A percentile compares a stretch with the other conserved stretches of the same genome.
Conservation (phyloP, 1,139 yeast genomes). For the Suhomyces bokatorum region DNA sequence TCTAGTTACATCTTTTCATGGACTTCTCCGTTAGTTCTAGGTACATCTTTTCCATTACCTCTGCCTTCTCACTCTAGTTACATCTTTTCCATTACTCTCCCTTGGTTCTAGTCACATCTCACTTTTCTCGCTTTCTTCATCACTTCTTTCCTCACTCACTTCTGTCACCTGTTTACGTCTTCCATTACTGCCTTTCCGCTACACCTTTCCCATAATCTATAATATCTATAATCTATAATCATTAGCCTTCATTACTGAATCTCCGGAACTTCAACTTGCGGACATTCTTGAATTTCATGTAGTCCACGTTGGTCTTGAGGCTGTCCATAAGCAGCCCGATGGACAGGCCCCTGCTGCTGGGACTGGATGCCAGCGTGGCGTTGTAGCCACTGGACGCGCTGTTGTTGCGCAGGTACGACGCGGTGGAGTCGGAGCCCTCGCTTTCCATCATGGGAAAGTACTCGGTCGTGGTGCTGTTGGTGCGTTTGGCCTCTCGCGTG, state of each 20-base stretch:
- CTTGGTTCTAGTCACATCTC: too few relatives aligned
- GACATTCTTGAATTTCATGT: constrained; percentile 22
- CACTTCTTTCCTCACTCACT: not conserved
- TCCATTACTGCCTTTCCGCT: too few relatives aligned
- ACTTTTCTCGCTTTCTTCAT: not conserved
- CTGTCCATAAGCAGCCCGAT: constrained; percentile 26
- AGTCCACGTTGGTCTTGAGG: constrained; percentile 21
- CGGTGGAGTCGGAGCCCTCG: constrained; percentile 5
- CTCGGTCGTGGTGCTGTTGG: constrained; percentile 4
- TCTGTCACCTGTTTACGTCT: too few relatives aligned
- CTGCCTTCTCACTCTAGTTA: too few relatives aligned
- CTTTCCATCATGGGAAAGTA: constrained; percentile 5
- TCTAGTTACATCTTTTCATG: too few relatives aligned
- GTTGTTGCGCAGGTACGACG: constrained; percentile 12
- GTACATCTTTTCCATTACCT: too few relatives aligned
- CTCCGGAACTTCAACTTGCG: constrained; percentile 23
- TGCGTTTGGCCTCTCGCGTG: constrained; percentile 3
- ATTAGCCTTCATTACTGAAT: constrained; percentile 18
- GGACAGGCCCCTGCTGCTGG: constrained; percentile 22
- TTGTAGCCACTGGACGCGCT: constrained; percentile 9
- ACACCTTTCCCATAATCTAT: not conserved
- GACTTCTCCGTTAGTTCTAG: too few relatives aligned
- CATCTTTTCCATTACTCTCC: too few relatives aligned
- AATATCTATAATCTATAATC: constrained; percentile 5
- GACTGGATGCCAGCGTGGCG: constrained; percentile 9